phyloP scores from a whole-genome alignment of 345 rosid genomes.

The Corymbia maculata region DNA sequence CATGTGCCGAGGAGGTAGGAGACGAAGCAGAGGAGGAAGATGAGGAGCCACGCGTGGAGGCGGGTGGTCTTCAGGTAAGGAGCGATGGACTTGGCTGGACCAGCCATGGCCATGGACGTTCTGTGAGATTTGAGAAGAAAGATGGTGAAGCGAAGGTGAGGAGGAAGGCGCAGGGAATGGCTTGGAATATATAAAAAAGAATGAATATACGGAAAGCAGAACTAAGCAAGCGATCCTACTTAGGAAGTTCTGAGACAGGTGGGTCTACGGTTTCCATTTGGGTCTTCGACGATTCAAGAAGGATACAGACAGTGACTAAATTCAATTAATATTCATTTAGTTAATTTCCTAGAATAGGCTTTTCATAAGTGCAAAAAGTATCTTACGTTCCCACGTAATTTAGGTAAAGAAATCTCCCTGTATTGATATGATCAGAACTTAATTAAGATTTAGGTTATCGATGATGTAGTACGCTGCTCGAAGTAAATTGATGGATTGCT shows the following conservation, averaged over 20 bases:
- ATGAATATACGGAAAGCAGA: neutral
- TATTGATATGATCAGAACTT: neutral
- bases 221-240: neutral
- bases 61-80: neutral
- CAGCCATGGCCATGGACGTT: neutral
- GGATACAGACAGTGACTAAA: neutral
- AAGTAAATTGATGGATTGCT: neutral
- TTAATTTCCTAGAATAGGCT: neutral
- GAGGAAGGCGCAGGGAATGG: neutral
- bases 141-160: neutral
- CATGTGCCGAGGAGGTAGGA: conserved; percentile 31
- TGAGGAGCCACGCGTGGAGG: conserved; percentile 1
- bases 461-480: neutral
- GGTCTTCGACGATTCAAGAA: neutral
- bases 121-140: neutral
- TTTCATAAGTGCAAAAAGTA: neutral
- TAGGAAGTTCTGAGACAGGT: neutral
- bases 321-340: neutral
- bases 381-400: neutral
- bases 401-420: neutral
- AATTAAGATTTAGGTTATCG: neutral
- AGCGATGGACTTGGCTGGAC: neutral
- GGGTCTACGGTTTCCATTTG: neutral
- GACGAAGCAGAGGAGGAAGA: conserved; percentile 25
- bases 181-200: neutral